Percentiles rank a stretch among this genome's conserved stretches.
These are phyloP conservation scores for Quercus phellos DNA, from an alignment of 331 rosid species.

Conservation along the genomic window DNA sequence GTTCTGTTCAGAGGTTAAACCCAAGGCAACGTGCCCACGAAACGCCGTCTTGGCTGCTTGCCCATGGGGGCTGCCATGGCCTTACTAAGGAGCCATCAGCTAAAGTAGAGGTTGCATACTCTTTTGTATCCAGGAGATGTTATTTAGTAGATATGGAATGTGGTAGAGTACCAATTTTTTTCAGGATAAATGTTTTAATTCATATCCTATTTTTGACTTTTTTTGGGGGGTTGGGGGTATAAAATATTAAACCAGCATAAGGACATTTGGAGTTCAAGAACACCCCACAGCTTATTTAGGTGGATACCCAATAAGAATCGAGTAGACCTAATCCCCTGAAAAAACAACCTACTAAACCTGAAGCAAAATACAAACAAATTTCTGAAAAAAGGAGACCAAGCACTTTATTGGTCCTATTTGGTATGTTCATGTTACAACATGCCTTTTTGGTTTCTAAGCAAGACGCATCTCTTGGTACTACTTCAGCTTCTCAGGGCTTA, in stretches of 20 bases:
- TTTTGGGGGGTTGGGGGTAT: too few relatives aligned
- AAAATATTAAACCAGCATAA: not conserved
- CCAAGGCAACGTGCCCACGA: too few relatives aligned
- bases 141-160: not conserved
- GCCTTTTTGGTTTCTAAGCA: not conserved
- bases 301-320: not conserved
- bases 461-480: not conserved
- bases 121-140: not conserved
- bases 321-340: not conserved
- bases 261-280: not conserved
- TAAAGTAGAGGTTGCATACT: not conserved
- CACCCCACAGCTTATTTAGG: not conserved
- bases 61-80: too few relatives aligned
- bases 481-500: not conserved
- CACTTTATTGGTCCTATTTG: not conserved
- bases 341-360: not conserved
- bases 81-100: not conserved
- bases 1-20: too few relatives aligned
- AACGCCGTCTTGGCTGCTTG: too few relatives aligned
- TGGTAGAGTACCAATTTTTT: not conserved
- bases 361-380: not conserved
- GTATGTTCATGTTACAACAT: not conserved
- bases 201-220: too few relatives aligned
- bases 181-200: too few relatives aligned
- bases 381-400: not conserved